phyloP scores from a whole-genome alignment of 179 eudicot species.

The Pouteria campechiana region DNA sequence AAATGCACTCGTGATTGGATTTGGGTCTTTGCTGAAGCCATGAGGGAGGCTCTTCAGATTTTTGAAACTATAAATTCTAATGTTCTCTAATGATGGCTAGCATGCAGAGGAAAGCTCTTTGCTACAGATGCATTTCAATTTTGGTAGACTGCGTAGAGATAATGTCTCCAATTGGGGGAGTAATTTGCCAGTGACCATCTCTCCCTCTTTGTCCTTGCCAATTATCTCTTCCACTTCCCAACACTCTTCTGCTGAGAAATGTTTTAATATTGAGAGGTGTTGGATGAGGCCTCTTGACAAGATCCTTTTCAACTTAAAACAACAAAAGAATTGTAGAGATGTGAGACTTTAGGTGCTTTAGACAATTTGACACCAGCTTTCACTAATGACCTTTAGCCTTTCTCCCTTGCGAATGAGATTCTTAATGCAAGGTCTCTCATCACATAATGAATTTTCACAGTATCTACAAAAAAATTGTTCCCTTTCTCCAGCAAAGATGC shows the following conservation, averaged over 20 bases:
- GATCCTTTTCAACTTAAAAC: conserved; percentile 13
- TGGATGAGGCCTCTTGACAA: conserved; percentile 7
- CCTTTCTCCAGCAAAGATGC: conserved; percentile 18
- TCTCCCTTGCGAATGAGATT: background rate
- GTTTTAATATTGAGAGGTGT: conserved; percentile 6
- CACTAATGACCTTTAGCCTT: background rate
- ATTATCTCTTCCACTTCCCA: conserved; percentile 8
- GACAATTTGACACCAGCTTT: conserved; percentile 10
- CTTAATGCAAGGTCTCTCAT: background rate
- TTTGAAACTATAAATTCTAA: conserved; percentile 12
- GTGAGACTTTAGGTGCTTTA: conserved; percentile 9
- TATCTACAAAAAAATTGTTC: background rate
- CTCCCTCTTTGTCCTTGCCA: conserved; percentile 1
- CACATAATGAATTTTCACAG: background rate
- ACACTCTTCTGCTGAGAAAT: conserved; percentile 19
- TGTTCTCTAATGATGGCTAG: conserved; percentile 12
- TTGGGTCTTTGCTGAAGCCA: too few relatives aligned
- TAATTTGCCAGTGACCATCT: background rate
- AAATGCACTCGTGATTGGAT: too few relatives aligned
- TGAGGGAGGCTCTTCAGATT: conserved; percentile 9
- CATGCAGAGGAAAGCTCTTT: too few relatives aligned
- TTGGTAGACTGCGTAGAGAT: conserved; percentile 13
- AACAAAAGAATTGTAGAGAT: conserved; percentile 11
- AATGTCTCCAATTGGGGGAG: conserved; percentile 9
- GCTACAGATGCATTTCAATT: conserved; percentile 9